phyloP scores from a whole-genome alignment of 768 basidiomycete genomes.

The Tylopilus sp. region DNA sequence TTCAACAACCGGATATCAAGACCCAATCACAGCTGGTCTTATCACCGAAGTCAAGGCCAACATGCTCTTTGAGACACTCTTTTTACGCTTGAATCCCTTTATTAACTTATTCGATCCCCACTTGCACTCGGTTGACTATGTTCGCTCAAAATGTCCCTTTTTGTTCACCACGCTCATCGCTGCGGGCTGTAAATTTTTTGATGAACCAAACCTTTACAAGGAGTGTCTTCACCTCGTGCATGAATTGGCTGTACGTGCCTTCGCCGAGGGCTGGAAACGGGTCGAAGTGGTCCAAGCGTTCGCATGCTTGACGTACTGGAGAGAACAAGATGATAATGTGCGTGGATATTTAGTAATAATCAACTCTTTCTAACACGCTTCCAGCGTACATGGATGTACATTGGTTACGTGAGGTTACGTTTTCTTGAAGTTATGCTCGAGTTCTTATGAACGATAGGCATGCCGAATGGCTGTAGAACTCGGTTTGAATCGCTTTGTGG shows the following conservation, averaged over 20 bases:
- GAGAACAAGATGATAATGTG: slow-evolving; percentile 81
- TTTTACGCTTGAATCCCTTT: slow-evolving; percentile 83
- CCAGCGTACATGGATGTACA: slow-evolving; percentile 83
- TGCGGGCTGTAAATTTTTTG: slow-evolving; percentile 83
- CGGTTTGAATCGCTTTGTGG: slow-evolving; percentile 67
- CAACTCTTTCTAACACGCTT: slow-evolving; percentile 13
- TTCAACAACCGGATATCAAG: slow-evolving; percentile 42
- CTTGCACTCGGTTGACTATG: slow-evolving; percentile 77
- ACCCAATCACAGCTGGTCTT: slow-evolving; percentile 71
- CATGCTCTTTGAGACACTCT: slow-evolving; percentile 73
- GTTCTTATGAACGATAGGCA: slow-evolving; percentile 43
- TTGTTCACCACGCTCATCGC: slow-evolving; percentile 83
- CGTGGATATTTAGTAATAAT: slow-evolving; percentile 19
- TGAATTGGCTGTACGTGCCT: slow-evolving; percentile 72
- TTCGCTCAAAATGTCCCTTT: slow-evolving; percentile 76
- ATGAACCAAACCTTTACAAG: slow-evolving; percentile 55
- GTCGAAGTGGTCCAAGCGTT: slow-evolving; percentile 90
- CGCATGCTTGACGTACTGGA: slow-evolving; percentile 88
- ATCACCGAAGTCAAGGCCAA: slow-evolving; percentile 67
- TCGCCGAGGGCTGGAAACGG: slow-evolving; percentile 72
- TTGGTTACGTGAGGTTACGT: slow-evolving; percentile 63
- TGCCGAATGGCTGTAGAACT: slow-evolving; percentile 88
- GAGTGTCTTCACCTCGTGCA: slow-evolving; percentile 69
- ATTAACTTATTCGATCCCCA: slow-evolving; percentile 85
- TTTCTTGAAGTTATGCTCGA: not conserved